These are phyloP conservation scores for Plenodomus lindquistii DNA, from an alignment of 2,329 filamentous ascomycete genomes.

Conservation along the genomic window DNA sequence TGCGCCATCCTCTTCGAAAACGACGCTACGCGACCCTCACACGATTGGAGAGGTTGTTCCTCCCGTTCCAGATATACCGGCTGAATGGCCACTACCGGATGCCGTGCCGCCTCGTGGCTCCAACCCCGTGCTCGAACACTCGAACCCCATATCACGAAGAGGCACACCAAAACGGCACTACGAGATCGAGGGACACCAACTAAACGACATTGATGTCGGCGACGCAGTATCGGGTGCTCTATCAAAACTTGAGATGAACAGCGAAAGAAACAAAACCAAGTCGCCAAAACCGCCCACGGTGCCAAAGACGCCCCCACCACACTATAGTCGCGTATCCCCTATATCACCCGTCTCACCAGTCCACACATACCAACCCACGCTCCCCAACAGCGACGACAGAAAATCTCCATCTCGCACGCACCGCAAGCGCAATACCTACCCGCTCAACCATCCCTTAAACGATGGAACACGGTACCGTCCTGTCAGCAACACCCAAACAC, in stretches of 20 bases:
- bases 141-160: conserved; percentile 8
- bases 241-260: conserved; percentile 24
- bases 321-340: conserved; percentile 3
- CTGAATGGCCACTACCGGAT: conserved; percentile 31
- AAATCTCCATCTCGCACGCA: background rate
- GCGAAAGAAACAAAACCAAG: conserved; percentile 6
- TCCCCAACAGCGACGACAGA: background rate
- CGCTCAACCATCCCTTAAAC: conserved; percentile 2
- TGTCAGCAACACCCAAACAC: conserved; percentile 4
- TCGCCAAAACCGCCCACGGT: conserved; percentile 3
- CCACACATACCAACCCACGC: background rate
- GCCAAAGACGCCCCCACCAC: conserved; percentile 5
- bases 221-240: conserved; percentile 24
- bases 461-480: conserved; percentile 1
- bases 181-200: conserved; percentile 18
- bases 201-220: conserved; percentile 22
- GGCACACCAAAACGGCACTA: conserved; percentile 10
- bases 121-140: conserved; percentile 15
- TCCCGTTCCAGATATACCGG: conserved; percentile 30
- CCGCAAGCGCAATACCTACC: conserved; percentile 7
- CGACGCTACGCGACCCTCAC: conserved; percentile 23
- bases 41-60: conserved; percentile 21
- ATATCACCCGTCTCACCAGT: background rate
- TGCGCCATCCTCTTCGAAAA: conserved; percentile 11
- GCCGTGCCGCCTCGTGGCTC: conserved; percentile 17